Evolutionary conservation across 306 rosid genomes (phyloP).

Genomic region (Pueraria montana): DNA sequence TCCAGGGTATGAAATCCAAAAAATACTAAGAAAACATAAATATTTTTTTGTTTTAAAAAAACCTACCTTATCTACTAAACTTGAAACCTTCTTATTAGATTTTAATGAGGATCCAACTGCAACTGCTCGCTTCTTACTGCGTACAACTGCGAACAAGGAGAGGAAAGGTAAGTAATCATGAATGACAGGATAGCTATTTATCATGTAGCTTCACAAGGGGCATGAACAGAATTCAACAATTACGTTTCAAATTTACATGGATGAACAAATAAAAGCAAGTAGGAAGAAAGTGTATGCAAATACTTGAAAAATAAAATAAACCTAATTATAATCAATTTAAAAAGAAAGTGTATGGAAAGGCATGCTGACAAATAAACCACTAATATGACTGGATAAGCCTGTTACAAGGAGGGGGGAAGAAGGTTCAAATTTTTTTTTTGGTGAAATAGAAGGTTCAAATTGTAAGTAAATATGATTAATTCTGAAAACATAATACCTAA

Average conservation of each 20-base stretch:
- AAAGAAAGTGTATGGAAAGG: slow-evolving; percentile 24
- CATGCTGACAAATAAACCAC: slow-evolving; percentile 13
- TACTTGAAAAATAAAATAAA: neutral
- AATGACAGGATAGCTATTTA: neutral
- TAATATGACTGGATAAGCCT: too few relatives aligned
- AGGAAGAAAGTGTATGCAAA: neutral
- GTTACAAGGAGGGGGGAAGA: neutral
- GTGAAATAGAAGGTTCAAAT: too few relatives aligned
- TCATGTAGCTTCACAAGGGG: slow-evolving; percentile 9
- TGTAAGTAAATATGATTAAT: neutral
- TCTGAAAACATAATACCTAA: neutral
- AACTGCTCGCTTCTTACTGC: slow-evolving; percentile 73
- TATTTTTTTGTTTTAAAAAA: too few relatives aligned
- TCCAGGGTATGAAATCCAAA: neutral
- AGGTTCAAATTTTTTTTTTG: neutral
- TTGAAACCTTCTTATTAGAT: slow-evolving; percentile 93
- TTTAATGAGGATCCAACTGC: slow-evolving; percentile 86
- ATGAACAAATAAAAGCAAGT: slow-evolving; percentile 19
- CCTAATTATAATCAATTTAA: neutral
- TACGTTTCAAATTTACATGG: slow-evolving; percentile 21
- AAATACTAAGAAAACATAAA: neutral
- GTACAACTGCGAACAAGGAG: slow-evolving; percentile 57
- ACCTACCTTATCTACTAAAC: slow-evolving; percentile 87
- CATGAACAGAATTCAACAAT: slow-evolving; percentile 1
- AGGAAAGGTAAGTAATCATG: slow-evolving; percentile 36